phyloP scores from a whole-genome alignment of 495 filamentous ascomycete species.

The Pseudotulostoma volvatum region DNA sequence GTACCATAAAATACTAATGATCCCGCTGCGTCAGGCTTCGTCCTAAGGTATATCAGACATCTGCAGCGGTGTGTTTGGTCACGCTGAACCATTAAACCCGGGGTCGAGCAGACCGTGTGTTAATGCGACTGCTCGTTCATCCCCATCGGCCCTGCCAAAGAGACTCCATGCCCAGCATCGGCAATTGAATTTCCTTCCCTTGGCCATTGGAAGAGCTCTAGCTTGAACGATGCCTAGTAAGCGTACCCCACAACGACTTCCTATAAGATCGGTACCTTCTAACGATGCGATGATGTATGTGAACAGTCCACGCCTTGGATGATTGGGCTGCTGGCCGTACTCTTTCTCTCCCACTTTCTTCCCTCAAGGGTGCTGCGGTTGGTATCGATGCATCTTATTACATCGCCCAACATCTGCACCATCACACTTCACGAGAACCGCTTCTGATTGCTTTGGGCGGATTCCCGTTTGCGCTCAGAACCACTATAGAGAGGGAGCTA shows the following conservation, averaged over 20 bases:
- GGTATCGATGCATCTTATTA: conserved; percentile 87
- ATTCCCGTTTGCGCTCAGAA: conserved; percentile 58
- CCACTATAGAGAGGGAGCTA: conserved; percentile 58
- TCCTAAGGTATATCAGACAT: too few species aligned
- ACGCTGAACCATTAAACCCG: too few species aligned
- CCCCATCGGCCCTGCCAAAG: too few species aligned
- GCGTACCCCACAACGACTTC: not conserved
- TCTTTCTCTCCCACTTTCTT: conserved; percentile 39
- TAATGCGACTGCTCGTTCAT: too few species aligned
- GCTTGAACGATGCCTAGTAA: conserved; percentile 28
- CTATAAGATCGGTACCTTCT: conserved; percentile 2
- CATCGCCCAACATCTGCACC: conserved; percentile 55
- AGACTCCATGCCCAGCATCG: conserved; percentile 17
- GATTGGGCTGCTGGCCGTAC: conserved; percentile 36
- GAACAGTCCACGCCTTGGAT: conserved; percentile 42
- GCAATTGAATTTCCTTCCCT: conserved; percentile 10
- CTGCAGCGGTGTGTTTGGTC: too few species aligned
- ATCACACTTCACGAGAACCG: conserved; percentile 56
- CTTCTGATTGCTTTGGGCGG: conserved; percentile 82
- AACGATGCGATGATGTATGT: conserved; percentile 2
- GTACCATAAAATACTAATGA: too few species aligned
- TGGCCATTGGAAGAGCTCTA: conserved; percentile 14
- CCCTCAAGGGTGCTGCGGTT: conserved; percentile 53
- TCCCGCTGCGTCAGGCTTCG: too few species aligned
- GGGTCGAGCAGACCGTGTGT: too few species aligned